Evolutionary conservation across 352 stramenopile genomes (phyloP), one percentile per base, ranked within the genome.

Genomic region (Phytophthora europaea): DNA sequence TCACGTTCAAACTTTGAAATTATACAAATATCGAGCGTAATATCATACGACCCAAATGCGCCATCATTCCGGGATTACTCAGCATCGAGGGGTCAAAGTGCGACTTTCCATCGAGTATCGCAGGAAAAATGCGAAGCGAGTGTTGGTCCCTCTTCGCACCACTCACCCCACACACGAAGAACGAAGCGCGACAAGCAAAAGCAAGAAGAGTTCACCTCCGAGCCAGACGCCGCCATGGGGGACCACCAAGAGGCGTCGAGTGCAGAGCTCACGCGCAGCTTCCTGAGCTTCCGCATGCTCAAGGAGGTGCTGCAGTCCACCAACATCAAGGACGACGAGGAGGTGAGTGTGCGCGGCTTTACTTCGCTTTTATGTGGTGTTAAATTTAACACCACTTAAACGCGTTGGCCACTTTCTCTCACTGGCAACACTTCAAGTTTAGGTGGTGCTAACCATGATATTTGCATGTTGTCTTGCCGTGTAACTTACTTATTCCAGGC

Each of bases 291-390:
- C 73, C 80, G 83, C 51, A 84, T 93, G 82, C 85, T 95, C 16
- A 91, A 91, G 69, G 83, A 94, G 47, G 83, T 89, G 70, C 82
- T 95, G 47, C 75, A 91, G 70, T 76, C 84, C n/a, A 86, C 84
- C 47, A 93, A 91, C 68, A 91, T 95, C 58, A 83, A 84, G 18
- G 84, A 95, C 45, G 82, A 94, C 60, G 84, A 95, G 62, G 88
- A 95, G 83, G 88, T 45, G 36, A 45, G 36, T 8, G 13, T 94
- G 38, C 43, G 73, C 48, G 48, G n/a, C 26, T 63, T 61, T 55
- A 36, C 50, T 10, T 63, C n/a, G 26, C 18, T 23, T 50, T 9
- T 50, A n/a, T 13, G 10, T 45, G 36, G 36, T 45, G 36, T 45
- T 45, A 66, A 47, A 47, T 48, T 34, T 47, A 52, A 52, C 45